Percentiles rank a stretch among this genome's conserved stretches.
Evolutionary conservation across 257 asterid species (phyloP).

Genomic region (Apocynum venetum): DNA sequence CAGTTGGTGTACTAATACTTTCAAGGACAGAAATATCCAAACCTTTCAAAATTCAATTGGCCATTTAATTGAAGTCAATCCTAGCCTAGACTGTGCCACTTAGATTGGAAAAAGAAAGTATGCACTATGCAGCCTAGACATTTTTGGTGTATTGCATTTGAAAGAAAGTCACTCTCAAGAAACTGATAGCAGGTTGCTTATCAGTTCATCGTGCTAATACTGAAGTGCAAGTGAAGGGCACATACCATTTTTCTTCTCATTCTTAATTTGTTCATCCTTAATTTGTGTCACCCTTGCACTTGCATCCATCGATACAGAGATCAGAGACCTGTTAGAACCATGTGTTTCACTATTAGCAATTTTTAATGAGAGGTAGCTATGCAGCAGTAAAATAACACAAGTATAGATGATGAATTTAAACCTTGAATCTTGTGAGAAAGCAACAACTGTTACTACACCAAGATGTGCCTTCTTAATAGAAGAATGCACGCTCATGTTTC

Average conservation of each 20-base stretch:
- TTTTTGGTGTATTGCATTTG: neutral
- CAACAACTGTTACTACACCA: slow-evolving; percentile 73
- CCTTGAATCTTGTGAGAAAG: slow-evolving; percentile 89
- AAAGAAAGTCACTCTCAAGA: neutral
- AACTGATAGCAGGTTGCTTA: neutral
- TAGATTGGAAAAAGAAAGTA: neutral
- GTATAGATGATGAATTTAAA: slow-evolving; percentile 18
- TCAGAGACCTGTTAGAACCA: slow-evolving; percentile 52
- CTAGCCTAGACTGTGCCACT: neutral
- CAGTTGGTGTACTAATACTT: neutral
- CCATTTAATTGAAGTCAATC: neutral
- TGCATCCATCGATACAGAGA: slow-evolving; percentile 83
- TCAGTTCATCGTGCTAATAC: neutral
- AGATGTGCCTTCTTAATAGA: slow-evolving; percentile 79
- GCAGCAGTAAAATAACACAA: slow-evolving; percentile 11
- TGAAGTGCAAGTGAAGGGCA: neutral
- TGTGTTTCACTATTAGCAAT: slow-evolving; percentile 12
- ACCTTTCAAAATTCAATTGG: neutral
- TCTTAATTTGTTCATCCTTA: slow-evolving; percentile 46
- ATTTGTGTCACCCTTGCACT: slow-evolving; percentile 72
- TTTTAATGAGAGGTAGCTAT: neutral
- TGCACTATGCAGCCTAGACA: neutral
- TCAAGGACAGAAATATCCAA: neutral
- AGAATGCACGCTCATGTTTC: slow-evolving; percentile 47
- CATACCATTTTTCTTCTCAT: slow-evolving; percentile 53